Evolutionary conservation across 495 filamentous ascomycete species (phyloP).

Genomic region (Xylaria cubensis): DNA sequence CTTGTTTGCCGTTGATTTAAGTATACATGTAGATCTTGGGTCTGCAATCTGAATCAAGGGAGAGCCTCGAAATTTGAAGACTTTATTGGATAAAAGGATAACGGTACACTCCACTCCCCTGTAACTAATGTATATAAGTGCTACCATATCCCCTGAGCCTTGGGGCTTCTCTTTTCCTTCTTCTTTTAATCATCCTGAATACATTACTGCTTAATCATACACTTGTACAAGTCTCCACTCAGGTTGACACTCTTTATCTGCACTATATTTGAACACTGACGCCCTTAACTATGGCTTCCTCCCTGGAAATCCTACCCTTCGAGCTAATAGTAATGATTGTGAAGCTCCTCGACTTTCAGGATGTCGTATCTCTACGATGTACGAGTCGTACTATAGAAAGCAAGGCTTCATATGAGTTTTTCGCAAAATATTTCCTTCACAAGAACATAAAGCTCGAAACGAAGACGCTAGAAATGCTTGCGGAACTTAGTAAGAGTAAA

Average conservation of each 20-base stretch:
- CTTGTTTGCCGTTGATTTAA: no score
- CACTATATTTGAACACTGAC: neutral
- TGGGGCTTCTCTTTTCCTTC: no score
- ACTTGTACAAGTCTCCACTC: no score
- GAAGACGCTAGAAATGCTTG: neutral
- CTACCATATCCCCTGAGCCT: no score
- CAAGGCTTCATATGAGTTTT: slow-evolving; percentile 1
- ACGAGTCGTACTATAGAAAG: neutral
- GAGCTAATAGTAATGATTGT: slow-evolving; percentile 3
- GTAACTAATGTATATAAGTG: no score
- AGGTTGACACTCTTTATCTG: neutral
- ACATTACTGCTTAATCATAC: neutral
- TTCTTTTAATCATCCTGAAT: neutral
- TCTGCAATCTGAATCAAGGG: no score
- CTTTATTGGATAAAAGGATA: no score
- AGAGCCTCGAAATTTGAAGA: no score
- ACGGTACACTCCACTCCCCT: no score
- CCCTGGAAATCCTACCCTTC: neutral
- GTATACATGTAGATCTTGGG: no score
- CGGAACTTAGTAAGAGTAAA: neutral
- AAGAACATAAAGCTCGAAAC: neutral
- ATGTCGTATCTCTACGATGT: neutral
- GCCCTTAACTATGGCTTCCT: neutral
- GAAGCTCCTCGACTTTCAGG: neutral
- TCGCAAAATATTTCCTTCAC: neutral